Conservation (phyloP, 148 eudicot species). For the Amaranthus hypochondriacus region DNA sequence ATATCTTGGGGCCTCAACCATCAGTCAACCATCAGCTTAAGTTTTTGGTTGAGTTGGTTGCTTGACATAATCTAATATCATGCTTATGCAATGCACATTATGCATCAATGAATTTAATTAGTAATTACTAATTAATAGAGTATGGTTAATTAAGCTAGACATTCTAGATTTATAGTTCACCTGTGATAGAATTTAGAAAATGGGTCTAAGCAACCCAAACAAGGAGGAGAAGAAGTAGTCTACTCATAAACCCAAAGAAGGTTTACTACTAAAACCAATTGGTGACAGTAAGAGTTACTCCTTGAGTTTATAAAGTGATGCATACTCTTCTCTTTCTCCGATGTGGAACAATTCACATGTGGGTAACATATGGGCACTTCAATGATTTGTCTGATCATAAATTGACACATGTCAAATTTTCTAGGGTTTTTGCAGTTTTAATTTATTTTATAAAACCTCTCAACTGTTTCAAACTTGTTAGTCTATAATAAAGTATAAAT, state of each 20-base stretch:
- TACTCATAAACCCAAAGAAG: too few relatives aligned
- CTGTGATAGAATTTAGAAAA: neutral
- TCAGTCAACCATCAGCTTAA: too few relatives aligned
- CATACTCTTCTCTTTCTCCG: too few relatives aligned
- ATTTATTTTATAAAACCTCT: neutral
- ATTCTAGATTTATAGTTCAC: neutral
- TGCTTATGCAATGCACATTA: neutral
- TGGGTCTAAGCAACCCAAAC: too few relatives aligned
- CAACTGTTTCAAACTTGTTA: neutral
- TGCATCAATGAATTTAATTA: neutral
- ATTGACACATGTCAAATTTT: conserved; percentile 5
- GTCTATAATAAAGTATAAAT: too few relatives aligned
- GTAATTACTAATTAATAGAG: neutral
- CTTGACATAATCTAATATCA: neutral
- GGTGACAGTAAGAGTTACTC: too few relatives aligned
- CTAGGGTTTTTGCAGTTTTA: conserved; percentile 3
- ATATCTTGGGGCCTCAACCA: too few relatives aligned
- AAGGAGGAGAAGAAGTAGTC: too few relatives aligned
- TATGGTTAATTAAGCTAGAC: neutral
- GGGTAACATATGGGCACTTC: too few relatives aligned
- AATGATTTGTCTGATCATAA: neutral
- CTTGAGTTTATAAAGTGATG: too few relatives aligned
- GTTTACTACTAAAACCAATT: too few relatives aligned
- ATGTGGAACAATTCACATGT: too few relatives aligned
- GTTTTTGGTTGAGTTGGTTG: neutral